phyloP scores from a whole-genome alignment of 75 land plant genomes.

The Isoetes taiwanensis region DNA sequence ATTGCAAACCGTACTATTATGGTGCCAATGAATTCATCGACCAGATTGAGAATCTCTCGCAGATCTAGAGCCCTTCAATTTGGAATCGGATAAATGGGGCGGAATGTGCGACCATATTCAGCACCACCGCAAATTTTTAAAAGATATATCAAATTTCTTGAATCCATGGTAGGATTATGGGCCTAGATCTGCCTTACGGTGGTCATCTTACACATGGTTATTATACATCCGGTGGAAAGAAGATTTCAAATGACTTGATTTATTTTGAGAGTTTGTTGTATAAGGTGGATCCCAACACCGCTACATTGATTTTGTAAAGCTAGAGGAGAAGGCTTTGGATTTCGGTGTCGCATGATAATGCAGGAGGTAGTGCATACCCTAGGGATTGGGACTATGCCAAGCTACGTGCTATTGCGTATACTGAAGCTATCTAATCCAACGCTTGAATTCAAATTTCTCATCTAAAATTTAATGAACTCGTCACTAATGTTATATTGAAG shows the following conservation, averaged over 20 bases:
- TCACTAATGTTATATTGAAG: too few species aligned
- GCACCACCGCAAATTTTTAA: slow-evolving; percentile 69
- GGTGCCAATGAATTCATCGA: slow-evolving; percentile 76
- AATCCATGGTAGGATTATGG: slow-evolving; percentile 80
- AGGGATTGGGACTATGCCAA: slow-evolving; percentile 76
- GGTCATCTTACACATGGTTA: slow-evolving; percentile 79
- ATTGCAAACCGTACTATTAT: too few species aligned
- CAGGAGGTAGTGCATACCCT: slow-evolving; percentile 81
- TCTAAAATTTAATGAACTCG: too few species aligned
- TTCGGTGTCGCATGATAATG: slow-evolving; percentile 72
- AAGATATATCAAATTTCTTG: slow-evolving; percentile 59
- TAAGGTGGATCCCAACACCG: slow-evolving; percentile 56
- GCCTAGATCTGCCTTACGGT: slow-evolving; percentile 64
- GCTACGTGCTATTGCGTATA: slow-evolving; percentile 51
- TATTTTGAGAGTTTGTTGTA: slow-evolving; percentile 84
- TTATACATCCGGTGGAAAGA: slow-evolving; percentile 77
- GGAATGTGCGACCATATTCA: slow-evolving; percentile 85
- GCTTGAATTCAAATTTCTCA: too few species aligned
- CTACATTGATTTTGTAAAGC: slow-evolving; percentile 54
- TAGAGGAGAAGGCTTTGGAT: slow-evolving; percentile 89
- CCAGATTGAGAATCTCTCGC: slow-evolving; percentile 65
- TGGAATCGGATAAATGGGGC: slow-evolving; percentile 53
- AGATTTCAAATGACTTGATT: slow-evolving; percentile 78
- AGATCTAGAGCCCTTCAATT: slow-evolving; percentile 45
- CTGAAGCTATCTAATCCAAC: too few species aligned